Percentiles rank a stretch among this genome's conserved stretches.
Evolutionary conservation across 2,329 filamentous ascomycete species (phyloP).

Genomic region (Stromatinia cepivora): DNA sequence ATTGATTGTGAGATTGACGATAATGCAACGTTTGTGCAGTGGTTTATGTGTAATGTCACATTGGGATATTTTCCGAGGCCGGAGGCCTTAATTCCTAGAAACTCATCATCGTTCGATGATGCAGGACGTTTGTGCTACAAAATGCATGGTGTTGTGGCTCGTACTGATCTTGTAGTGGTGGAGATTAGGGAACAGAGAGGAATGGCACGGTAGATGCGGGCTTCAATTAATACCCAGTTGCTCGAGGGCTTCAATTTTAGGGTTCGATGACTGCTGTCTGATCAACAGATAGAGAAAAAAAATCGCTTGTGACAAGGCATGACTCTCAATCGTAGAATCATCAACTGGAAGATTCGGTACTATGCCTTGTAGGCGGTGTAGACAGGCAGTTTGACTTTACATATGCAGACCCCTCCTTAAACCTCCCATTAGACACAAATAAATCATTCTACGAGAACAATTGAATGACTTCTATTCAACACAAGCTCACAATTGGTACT

Average conservation of each 20-base stretch:
- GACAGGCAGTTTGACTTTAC: too few species aligned
- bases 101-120: too few species aligned
- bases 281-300: neutral
- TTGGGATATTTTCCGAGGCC: neutral
- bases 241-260: neutral
- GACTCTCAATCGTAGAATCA: neutral
- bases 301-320: neutral
- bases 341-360: neutral
- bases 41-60: neutral
- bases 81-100: too few species aligned
- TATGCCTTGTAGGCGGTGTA: too few species aligned
- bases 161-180: neutral
- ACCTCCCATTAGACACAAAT: too few species aligned
- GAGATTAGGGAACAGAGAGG: too few species aligned
- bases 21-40: neutral
- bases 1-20: neutral
- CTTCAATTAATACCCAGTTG: neutral
- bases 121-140: neutral
- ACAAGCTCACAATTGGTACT: too few species aligned
- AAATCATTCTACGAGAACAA: too few species aligned
- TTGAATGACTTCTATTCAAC: too few species aligned
- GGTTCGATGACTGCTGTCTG: neutral
- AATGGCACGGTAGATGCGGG: neutral
- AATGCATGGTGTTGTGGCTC: neutral
- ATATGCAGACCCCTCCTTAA: too few species aligned